Conservation (phyloP, 306 rosid species). For the Quercus variabilis region DNA sequence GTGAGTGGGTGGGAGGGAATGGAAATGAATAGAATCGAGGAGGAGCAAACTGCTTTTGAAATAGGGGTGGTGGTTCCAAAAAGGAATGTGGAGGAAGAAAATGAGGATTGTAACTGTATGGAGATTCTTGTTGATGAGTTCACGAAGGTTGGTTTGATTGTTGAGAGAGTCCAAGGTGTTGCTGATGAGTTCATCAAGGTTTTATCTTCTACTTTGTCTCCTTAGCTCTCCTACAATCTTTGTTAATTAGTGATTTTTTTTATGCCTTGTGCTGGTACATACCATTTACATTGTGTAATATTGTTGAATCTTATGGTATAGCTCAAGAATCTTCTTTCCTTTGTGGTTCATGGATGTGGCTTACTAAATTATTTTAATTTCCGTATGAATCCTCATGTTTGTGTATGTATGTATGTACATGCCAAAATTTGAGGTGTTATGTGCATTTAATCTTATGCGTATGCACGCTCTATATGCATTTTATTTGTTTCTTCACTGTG, state of each 20-base stretch:
- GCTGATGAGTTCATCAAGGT: constrained; percentile 94
- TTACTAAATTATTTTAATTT: not conserved
- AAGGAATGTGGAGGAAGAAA: constrained; percentile 37
- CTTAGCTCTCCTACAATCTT: not conserved
- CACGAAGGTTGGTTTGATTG: constrained; percentile 54
- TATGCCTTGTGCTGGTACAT: not conserved
- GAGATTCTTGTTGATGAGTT: constrained; percentile 57
- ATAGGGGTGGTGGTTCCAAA: constrained; percentile 81
- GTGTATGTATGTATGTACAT: not conserved
- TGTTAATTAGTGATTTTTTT: not conserved
- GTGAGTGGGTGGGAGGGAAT: constrained; percentile 16
- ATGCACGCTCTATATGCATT: too few species aligned
- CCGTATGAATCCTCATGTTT: not conserved
- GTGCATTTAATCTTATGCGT: too few species aligned
- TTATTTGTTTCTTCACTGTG: not conserved
- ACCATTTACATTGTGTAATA: not conserved
- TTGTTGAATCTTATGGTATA: not conserved
- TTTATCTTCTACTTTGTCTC: constrained; percentile 19
- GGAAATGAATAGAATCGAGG: constrained; percentile 44
- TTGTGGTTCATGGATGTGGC: not conserved
- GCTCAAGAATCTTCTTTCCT: not conserved
- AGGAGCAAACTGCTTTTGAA: constrained; percentile 61
- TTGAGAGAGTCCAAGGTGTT: constrained; percentile 76
- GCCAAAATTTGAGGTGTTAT: too few species aligned
- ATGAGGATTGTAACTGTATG: constrained; percentile 43